phyloP scores from a whole-genome alignment of 805 yeast genomes.

The Cyberlindnera euphorbiae region DNA sequence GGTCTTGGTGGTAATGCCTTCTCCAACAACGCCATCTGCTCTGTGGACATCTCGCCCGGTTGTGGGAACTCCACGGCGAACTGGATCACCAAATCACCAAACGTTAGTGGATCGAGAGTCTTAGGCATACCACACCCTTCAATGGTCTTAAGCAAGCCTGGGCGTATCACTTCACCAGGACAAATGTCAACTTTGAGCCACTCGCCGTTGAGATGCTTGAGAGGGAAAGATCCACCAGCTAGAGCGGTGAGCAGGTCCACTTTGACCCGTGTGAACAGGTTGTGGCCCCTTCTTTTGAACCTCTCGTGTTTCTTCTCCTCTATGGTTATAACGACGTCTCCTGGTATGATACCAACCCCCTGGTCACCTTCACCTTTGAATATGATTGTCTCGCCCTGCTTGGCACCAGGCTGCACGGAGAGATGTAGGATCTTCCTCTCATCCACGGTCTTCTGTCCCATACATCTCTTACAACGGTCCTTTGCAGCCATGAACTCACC shows the following conservation, averaged over 20 bases:
- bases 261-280: constrained; percentile 39
- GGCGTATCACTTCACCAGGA: constrained; percentile 50
- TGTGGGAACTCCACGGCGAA: constrained; percentile 58
- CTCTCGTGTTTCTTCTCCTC: constrained; percentile 31
- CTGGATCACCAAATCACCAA: constrained; percentile 55
- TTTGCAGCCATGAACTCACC: constrained; percentile 31
- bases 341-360: constrained; percentile 53
- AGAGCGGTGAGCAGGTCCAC: constrained; percentile 51
- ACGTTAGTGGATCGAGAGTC: constrained; percentile 11
- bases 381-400: constrained; percentile 45
- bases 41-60: constrained; percentile 62
- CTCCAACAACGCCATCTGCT: constrained; percentile 64
- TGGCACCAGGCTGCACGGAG: constrained; percentile 52
- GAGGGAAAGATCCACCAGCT: constrained; percentile 46
- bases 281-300: constrained; percentile 40
- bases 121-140: constrained; percentile 60
- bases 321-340: constrained; percentile 59
- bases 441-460: constrained; percentile 41
- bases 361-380: constrained; percentile 64
- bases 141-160: constrained; percentile 44
- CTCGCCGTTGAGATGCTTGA: constrained; percentile 35
- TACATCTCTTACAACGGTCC: constrained; percentile 38
- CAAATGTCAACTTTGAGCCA: constrained; percentile 34
- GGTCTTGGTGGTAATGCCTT: constrained; percentile 73
- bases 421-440: constrained; percentile 48